Evolutionary conservation across 2,329 filamentous ascomycete genomes (phyloP), one percentile per base, ranked within the genome.

Genomic region (Cordyceps cateniannulata): DNA sequence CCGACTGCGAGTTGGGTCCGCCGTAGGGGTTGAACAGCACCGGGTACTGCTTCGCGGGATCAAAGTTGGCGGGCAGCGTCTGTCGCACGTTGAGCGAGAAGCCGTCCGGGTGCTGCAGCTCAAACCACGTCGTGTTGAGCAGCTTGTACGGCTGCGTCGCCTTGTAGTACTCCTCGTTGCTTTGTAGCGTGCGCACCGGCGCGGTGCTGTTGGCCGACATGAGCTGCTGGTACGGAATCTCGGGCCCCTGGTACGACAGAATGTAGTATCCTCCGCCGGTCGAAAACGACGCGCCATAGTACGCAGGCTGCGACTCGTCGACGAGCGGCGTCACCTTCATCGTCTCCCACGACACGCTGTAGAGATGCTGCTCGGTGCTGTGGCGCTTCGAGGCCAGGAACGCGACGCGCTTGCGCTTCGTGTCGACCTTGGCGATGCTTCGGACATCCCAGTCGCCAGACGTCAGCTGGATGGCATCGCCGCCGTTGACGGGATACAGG

Each of bases 151-250:
- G 74, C 14, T 83, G 73, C 1, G 89, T 77, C n/a, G 73, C 79
- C 25, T 77, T 70, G 66, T 81, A 79, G 2, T 88, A 76, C 0
- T 69, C 76, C n/a, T 79, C 78, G 69, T 89, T 89, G 67, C 81
- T 80, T 10, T 82, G 81, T 9, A 90, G 76, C 0, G 80, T 83
- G 6, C 82, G 80, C 9, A 89, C 70, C 0, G 85, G 80, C 38
- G 73, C 77, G 8, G 66, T 81, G 22, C 79, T 78, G 68, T 86
- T 82, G 63, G 80, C 69, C 0, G 81, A 74, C 72, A 87, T 88
- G 1, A 90, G 77, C 64, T 88, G 84, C 67, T 89, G 85, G 71
- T 88, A 89, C 0, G 87, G 86, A 0, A 90, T 82, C 59, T 88
- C 82, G 0, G 87, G 87, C 0, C 87, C 87, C 20, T 75, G 72